A percentile compares a stretch with the other conserved stretches of the same genome.
These are phyloP conservation scores for Pleodorina starrii DNA, from an alignment of 139 green algal species.

Conservation along the genomic window DNA sequence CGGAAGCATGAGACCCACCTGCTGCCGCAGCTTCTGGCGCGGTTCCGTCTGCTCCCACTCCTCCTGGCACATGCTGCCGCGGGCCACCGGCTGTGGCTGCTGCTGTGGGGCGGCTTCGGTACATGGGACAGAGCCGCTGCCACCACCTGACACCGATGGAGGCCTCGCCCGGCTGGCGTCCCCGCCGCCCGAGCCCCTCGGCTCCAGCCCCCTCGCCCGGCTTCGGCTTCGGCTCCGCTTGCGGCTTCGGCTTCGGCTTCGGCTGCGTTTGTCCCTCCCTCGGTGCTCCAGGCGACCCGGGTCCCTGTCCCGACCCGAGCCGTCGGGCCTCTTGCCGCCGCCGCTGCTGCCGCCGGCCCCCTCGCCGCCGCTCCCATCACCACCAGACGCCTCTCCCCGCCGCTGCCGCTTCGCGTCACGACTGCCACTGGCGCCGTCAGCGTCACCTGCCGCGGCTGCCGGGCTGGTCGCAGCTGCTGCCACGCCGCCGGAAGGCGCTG, in stretches of 20 bases:
- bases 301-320: neutral
- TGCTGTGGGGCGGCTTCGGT: neutral
- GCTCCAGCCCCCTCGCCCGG: neutral
- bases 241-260: slow-evolving; percentile 4
- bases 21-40: slow-evolving; percentile 10
- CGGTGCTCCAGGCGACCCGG: neutral
- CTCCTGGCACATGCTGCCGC: neutral
- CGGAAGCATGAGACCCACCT: no score
- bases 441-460: no score
- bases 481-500: no score
- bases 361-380: no score
- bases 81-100: neutral
- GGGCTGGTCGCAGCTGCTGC: no score
- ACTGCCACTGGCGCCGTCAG: no score
- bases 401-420: neutral
- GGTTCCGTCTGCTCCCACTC: slow-evolving; percentile 2
- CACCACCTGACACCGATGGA: neutral
- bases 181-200: neutral
- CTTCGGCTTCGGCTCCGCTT: neutral
- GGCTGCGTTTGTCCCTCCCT: neutral
- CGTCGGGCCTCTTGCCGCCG: neutral
- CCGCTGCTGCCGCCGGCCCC: no score
- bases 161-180: neutral
- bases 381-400: neutral
- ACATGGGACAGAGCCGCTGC: neutral